These are phyloP conservation scores for Heliamphora exappendiculata DNA, from an alignment of 148 eudicot species.

Conservation along the genomic window DNA sequence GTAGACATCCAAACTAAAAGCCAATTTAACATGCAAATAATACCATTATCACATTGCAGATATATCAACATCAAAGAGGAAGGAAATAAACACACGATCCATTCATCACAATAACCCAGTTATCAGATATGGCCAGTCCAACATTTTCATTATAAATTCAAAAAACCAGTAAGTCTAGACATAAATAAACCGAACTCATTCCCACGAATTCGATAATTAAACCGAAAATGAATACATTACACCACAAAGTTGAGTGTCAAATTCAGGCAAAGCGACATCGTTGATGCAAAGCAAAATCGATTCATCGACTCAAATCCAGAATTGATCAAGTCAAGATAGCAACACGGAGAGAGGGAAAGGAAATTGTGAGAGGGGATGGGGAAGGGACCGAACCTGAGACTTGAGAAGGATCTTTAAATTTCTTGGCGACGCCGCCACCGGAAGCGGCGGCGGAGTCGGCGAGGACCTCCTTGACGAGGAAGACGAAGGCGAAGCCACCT, in stretches of 20 bases:
- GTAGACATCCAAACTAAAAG: not conserved
- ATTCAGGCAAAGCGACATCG: not conserved
- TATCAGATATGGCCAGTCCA: not conserved
- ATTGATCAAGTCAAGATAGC: not conserved
- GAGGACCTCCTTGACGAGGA: slow-evolving; percentile 77
- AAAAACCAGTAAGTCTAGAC: not conserved
- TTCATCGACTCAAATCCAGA: not conserved
- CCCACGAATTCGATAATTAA: not conserved
- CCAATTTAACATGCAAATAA: not conserved
- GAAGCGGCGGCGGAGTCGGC: slow-evolving; percentile 36
- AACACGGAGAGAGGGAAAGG: not conserved
- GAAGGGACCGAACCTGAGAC: slow-evolving; percentile 47
- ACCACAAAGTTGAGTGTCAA: not conserved
- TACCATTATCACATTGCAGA: slow-evolving; percentile 1
- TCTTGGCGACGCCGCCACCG: slow-evolving; percentile 41
- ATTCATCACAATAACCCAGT: not conserved
- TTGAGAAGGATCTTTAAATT: slow-evolving; percentile 74
- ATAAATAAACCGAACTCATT: not conserved
- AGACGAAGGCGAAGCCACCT: slow-evolving; percentile 91
- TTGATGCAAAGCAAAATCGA: not conserved
- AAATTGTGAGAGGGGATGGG: not conserved
- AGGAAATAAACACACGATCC: not conserved
- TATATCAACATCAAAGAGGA: not conserved
- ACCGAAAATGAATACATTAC: not conserved
- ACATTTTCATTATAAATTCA: not conserved